Evolutionary conservation across 768 basidiomycete species (phyloP), one percentile per base, ranked within the genome.

Genomic region (Trametes sanguinea): DNA sequence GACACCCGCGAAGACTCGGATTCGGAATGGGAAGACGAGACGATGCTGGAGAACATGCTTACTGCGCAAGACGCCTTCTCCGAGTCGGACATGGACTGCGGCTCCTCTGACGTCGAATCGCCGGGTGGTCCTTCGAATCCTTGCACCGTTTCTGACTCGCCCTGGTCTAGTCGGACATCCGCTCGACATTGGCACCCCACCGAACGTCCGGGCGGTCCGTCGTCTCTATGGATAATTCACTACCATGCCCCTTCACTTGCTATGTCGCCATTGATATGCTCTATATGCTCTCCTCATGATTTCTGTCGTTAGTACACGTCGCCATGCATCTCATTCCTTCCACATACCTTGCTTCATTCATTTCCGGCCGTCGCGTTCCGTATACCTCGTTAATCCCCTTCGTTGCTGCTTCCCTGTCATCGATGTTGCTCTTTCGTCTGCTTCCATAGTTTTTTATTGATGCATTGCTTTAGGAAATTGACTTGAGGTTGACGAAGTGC

Each of bases 31-130:
- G 64, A 61, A 30, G 64, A 68, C 22, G 67, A 68, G 57, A 35
- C 45, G 29, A 59, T 64, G 59, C 47, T 68, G 43, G 67, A 65
- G 60, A 56, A 33, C 16, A 67, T 68, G 64, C 62, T 67, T 16
- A 61, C 57, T 47, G 47, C 59, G 42, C 47, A 54, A 7, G 43
- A 16, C 13, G 30, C 59, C 14, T n/a, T 30, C 48, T 65, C 22
- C 22, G 22, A 22, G 22, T 22, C 66, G 10, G 66, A 68, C 61
- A 65, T 67, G 68, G 66, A 67, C 44, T 53, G 54, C 47, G 54
- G 39, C 29, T 46, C 48, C 14, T 61, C 57, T 44, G 62, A 64
- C 57, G 57, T 52, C 8, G 60, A 62, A 33, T 35, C 46, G 32
- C 62, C 53, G 17, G 46, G 27, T 13, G 37, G 53, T 2, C 37